phyloP scores from a whole-genome alignment of 768 basidiomycete species.

The Trichaptum fuscoviolaceum region DNA sequence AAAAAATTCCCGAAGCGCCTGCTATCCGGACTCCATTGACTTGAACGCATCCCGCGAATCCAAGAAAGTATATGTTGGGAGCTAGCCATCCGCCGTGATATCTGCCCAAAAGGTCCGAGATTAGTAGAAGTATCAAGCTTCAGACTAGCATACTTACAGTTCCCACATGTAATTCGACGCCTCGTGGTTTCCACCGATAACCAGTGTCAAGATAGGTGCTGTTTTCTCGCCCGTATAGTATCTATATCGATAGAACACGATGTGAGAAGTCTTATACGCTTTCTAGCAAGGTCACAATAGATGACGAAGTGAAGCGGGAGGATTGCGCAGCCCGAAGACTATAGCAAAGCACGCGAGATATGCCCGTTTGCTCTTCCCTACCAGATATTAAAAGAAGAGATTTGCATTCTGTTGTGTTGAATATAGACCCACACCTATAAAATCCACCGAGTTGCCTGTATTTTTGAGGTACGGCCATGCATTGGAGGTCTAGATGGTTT shows the following conservation, averaged over 20 bases:
- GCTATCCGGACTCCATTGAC: conserved; percentile 86
- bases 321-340: too few species aligned
- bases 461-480: conserved; percentile 89
- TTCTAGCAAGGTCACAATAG: too few species aligned
- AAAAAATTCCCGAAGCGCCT: conserved; percentile 92
- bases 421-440: conserved; percentile 49
- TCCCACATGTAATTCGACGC: conserved; percentile 97
- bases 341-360: neutral
- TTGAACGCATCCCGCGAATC: conserved; percentile 82
- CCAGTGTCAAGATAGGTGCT: conserved; percentile 86
- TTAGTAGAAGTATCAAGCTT: neutral
- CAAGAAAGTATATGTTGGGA: conserved; percentile 94
- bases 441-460: conserved; percentile 84
- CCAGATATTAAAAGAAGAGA: neutral
- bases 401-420: neutral
- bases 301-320: too few species aligned
- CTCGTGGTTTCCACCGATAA: conserved; percentile 98
- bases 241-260: conserved; percentile 30
- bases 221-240: conserved; percentile 81
- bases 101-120: conserved; percentile 30
- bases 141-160: conserved; percentile 46
- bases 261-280: neutral
- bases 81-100: conserved; percentile 98
- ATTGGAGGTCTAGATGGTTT: conserved; percentile 77
- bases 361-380: neutral